phyloP scores from a whole-genome alignment of 768 basidiomycete genomes.

The Amanita molliuscula region DNA sequence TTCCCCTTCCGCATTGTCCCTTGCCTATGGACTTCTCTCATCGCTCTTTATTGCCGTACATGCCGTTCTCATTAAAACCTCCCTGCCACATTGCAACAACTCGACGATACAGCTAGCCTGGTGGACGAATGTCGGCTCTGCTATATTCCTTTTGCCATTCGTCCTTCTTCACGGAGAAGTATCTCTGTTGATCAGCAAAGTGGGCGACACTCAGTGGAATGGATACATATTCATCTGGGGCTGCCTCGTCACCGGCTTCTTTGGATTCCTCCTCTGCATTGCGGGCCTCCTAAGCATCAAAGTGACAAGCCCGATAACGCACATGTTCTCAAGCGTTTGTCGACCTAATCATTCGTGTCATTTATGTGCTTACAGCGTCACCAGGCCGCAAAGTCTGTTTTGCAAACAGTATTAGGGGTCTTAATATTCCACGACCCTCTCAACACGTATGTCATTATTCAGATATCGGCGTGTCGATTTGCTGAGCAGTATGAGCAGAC shows the following conservation, averaged over 20 bases:
- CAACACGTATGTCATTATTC: constrained; percentile 42
- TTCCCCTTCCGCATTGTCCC: constrained; percentile 46
- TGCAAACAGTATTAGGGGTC: constrained; percentile 76
- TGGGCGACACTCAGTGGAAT: constrained; percentile 34
- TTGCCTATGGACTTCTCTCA: constrained; percentile 62
- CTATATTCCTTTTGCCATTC: constrained; percentile 52
- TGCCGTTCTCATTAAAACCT: constrained; percentile 64
- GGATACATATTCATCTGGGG: constrained; percentile 52
- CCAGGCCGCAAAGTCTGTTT: constrained; percentile 71
- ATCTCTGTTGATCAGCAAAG: constrained; percentile 26
- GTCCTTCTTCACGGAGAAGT: constrained; percentile 49
- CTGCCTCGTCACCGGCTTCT: constrained; percentile 58
- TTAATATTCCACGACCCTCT: constrained; percentile 69
- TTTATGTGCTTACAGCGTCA: constrained; percentile 4
- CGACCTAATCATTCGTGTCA: not conserved
- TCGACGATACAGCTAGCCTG: constrained; percentile 68
- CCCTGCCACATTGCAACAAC: constrained; percentile 57
- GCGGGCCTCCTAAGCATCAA: constrained; percentile 76
- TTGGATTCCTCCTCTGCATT: constrained; percentile 73
- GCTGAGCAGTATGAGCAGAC: constrained; percentile 25
- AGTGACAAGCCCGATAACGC: constrained; percentile 74
- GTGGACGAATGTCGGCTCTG: constrained; percentile 70
- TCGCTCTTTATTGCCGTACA: constrained; percentile 71
- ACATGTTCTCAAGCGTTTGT: constrained; percentile 76
- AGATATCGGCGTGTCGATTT: not conserved